These are phyloP conservation scores for Candida nanaspora DNA, from an alignment of 805 yeast genomes.

Conservation along the genomic window DNA sequence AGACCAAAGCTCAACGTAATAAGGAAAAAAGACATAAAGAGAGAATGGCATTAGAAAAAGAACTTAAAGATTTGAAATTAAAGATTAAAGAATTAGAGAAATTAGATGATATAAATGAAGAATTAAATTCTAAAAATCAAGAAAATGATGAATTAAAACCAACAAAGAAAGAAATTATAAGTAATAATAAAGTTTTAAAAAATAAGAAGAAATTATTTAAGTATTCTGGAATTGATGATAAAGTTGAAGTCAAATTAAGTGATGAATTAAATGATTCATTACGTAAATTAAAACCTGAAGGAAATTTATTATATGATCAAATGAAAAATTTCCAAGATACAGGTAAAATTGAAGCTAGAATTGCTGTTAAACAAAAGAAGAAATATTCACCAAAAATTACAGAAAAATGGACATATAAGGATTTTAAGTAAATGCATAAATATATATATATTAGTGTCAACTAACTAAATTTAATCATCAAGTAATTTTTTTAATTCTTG, in stretches of 20 bases:
- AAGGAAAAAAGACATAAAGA: constrained; percentile 57
- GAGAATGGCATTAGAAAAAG: constrained; percentile 44
- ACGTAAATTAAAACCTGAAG: constrained; percentile 77
- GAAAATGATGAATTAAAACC: constrained; percentile 3
- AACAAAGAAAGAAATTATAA: constrained; percentile 9
- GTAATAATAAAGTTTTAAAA: constrained; percentile 18
- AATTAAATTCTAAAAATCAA: constrained; percentile 28
- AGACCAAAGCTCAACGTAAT: constrained; percentile 74
- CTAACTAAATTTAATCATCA: constrained; percentile 27
- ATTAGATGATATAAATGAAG: constrained; percentile 39
- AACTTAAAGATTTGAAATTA: constrained; percentile 47
- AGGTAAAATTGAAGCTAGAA: constrained; percentile 83
- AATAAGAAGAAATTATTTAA: constrained; percentile 33
- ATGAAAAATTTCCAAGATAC: constrained; percentile 74
- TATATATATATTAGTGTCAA: too few species aligned
- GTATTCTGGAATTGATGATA: constrained; percentile 33
- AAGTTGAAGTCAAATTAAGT: constrained; percentile 73
- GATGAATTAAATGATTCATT: constrained; percentile 85
- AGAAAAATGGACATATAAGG: constrained; percentile 92
- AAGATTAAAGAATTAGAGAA: constrained; percentile 54
- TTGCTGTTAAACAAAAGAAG: constrained; percentile 57
- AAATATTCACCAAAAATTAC: constrained; percentile 69
- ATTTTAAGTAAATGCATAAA: constrained; percentile 73
- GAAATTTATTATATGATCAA: constrained; percentile 67
- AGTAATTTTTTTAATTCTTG: constrained; percentile 46